A percentile compares a stretch with the other conserved stretches of the same genome.
These are phyloP conservation scores for Tetrapisispora arboricola DNA, from an alignment of 805 yeast genomes.

Conservation along the genomic window DNA sequence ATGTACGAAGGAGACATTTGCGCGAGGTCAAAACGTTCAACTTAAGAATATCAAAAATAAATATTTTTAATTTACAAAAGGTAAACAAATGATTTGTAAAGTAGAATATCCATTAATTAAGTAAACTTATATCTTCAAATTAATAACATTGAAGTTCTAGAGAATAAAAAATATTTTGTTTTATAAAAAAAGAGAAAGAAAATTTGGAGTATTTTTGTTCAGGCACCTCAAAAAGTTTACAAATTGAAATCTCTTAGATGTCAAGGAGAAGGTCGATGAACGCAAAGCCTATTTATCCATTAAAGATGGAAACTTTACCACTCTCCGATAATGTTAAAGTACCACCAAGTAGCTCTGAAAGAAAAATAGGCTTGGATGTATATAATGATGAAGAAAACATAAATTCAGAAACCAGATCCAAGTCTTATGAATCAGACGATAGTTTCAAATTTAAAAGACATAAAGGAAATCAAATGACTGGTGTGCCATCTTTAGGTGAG, in stretches of 20 bases:
- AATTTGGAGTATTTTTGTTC: too few species aligned
- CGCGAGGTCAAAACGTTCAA: not conserved
- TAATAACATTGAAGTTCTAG: too few species aligned
- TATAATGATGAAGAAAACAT: conserved; percentile 4
- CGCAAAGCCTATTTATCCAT: conserved; percentile 15
- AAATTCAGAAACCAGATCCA: conserved; percentile 6
- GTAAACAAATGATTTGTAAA: conserved; percentile 1
- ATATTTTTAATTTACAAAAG: not conserved
- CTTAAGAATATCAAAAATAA: not conserved
- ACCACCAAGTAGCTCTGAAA: not conserved
- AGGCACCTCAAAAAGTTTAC: too few species aligned
- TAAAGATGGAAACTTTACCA: conserved; percentile 21
- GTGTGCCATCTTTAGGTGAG: conserved; percentile 24
- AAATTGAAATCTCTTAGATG: too few species aligned
- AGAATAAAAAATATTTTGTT: too few species aligned
- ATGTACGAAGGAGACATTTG: not conserved
- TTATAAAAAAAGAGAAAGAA: too few species aligned
- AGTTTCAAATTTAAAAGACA: conserved; percentile 27
- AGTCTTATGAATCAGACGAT: conserved; percentile 20
- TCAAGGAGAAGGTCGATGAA: not conserved
- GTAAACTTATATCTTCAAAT: too few species aligned
- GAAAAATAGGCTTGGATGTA: not conserved
- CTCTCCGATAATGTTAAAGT: conserved; percentile 3
- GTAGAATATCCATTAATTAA: too few species aligned
- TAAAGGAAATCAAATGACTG: conserved; percentile 15